Conservation (phyloP, 139 green algal genomes). For the Desmodesmus armatus region DNA sequence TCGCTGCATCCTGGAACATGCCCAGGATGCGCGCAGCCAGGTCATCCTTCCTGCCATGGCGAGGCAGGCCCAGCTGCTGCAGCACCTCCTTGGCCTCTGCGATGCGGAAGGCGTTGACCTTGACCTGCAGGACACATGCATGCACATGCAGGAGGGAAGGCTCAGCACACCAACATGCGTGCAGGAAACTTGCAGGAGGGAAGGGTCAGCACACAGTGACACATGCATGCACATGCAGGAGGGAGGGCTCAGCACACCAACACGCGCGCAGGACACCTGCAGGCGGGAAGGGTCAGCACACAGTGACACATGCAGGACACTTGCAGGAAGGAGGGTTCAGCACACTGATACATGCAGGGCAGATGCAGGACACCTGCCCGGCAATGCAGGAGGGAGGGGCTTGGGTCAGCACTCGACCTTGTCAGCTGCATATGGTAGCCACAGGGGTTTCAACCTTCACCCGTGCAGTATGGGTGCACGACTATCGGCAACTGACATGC, state of each 20-base stretch:
- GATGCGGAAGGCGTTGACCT: conserved; percentile 55
- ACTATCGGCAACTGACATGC: no score
- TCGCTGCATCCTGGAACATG: conserved; percentile 36
- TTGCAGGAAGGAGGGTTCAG: neutral
- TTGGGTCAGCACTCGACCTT: no score
- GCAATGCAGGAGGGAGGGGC: no score
- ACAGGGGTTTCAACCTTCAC: no score
- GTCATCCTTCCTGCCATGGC: conserved; percentile 65
- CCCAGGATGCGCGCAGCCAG: conserved; percentile 50
- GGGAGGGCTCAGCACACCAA: neutral
- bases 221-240: neutral
- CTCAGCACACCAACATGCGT: neutral
- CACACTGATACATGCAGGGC: neutral
- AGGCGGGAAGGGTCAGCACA: neutral
- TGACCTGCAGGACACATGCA: conserved; percentile 19
- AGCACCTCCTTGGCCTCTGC: conserved; percentile 66
- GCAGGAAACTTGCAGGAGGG: neutral
- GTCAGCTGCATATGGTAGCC: no score
- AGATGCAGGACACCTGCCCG: neutral
- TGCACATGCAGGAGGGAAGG: neutral
- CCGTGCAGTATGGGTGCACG: no score
- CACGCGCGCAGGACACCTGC: no score
- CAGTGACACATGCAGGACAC: neutral
- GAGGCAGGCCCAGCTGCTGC: conserved; percentile 63
- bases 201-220: neutral